Base-by-base conservation (phyloP, 768 basidiomycete species). In the Panaeolus cyanescens region DNA sequence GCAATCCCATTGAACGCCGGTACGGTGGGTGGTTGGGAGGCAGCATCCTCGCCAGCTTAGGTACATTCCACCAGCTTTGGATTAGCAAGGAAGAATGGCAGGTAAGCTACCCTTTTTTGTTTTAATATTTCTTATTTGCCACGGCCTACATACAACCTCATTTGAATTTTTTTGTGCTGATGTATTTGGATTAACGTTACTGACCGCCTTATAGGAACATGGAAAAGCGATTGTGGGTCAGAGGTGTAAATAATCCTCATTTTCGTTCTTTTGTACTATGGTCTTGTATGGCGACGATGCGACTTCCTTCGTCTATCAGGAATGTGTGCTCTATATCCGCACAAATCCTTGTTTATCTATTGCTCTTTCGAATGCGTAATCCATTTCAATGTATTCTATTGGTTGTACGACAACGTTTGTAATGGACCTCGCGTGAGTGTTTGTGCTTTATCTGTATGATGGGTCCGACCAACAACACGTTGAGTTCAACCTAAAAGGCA, bases 11-110 rank as follows among this genome's bases (percentile, higher is more conserved):
- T 55, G 97, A 99, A 73, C 85, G 96, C 50, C 85, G 90, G 59
- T 97, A 94, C 72, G 91, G 95, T 13, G 89, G 91, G 19, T 99
- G 97, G 97, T 78, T 99, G 6, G 97, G 97, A 10, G 97, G 96
- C 30, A 95, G 92, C 65, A 96, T 99, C 68, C 80, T 99, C 53
- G 96, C 92, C 1, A 95, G 92, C 70, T 76, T 99, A 69, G 97
- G 97, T 22, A 98, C 96, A 15, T 99, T 99, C 83, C 97, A 99
- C 72, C 96, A 96, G 67, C 79, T 96, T 55, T 96, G 95, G 95
- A 95, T 96, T 70, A 94, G 93, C 74, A 86, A 81, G 69, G 94
- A 95, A 73, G 95, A 96, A 68, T 96, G 93, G 90, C 86, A 92
- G 85, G 93, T 92, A 62, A 40, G 86, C 72, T 53, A 50, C 25